Evolutionary conservation across 208 protist species (phyloP).

Genomic region (Crithidia bombi): DNA sequence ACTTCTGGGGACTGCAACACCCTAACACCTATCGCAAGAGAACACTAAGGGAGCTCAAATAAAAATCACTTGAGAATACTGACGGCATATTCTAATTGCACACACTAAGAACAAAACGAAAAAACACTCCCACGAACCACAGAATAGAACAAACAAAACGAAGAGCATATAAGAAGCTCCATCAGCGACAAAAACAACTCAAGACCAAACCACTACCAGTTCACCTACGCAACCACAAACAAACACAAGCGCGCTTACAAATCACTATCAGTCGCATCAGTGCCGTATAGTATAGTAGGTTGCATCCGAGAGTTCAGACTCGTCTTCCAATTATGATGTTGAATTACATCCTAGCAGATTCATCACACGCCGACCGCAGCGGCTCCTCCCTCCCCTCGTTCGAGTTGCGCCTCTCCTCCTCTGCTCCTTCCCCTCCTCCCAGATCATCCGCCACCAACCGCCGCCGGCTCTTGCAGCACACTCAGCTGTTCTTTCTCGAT

Average conservation of each 20-base stretch:
- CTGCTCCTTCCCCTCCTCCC: background rate
- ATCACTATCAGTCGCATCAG: constrained; percentile 11
- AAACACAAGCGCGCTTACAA: constrained; percentile 2
- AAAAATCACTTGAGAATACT: no score
- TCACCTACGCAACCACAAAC: no score
- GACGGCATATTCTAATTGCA: background rate
- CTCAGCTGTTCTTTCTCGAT: constrained; percentile 72
- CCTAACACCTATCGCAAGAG: background rate
- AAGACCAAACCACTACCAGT: constrained; percentile 8
- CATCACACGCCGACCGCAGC: constrained; percentile 25
- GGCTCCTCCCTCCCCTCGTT: background rate
- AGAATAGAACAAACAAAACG: constrained; percentile 5
- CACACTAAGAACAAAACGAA: constrained; percentile 17
- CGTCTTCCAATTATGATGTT: constrained; percentile 40
- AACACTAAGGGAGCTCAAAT: no score
- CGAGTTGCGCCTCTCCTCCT: background rate
- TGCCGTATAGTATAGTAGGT: constrained; percentile 23
- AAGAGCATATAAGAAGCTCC: constrained; percentile 15
- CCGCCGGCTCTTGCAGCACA: constrained; percentile 2
- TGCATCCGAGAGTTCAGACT: constrained; percentile 36
- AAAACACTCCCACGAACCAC: background rate
- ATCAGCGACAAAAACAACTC: background rate
- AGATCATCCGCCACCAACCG: no score
- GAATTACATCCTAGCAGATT: constrained; percentile 29
- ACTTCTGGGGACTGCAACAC: background rate